Evolutionary conservation across 2,329 filamentous ascomycete species (phyloP), one percentile per base, ranked within the genome.

Genomic region (Beauveria medogensis): DNA sequence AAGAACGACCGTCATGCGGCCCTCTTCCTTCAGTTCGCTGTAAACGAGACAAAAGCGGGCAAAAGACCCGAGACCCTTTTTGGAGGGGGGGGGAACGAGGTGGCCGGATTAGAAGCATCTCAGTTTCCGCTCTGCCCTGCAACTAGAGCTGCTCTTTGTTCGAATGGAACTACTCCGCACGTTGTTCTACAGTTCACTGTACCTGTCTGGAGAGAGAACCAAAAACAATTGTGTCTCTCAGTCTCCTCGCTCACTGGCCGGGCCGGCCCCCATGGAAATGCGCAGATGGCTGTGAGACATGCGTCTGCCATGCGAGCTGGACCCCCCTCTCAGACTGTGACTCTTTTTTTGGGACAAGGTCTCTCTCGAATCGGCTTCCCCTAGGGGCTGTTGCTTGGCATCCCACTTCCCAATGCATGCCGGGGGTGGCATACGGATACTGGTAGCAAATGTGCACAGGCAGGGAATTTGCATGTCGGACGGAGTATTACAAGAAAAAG

Each of bases 241-340:
- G 18, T 28, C 48, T 20, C 28, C 14, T 20, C 48, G 26, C 22
- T 22, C 51, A 43, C 20, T 40, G n/a, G 43, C 51, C 51, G 24
- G 46, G 28, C 28, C 8, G 44, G 56, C 47, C 46, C 46, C 44
- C 34, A 53, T 60, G 55, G 44, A 16, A 48, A 54, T 30, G 50
- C 26, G 37, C 50, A 53, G 40, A 59, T 53, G 48, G 48, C 47
- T 52, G 43, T 60, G 50, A 60, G 57, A 60, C 57, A 60, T 41
- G 50, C 50, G 50, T 44, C 57, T 47, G 41, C 57, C 57, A 60
- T 60, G 48, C 50, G 50, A 60, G 57, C 57, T 60, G 57, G 57
- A 40, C 40, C 37, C 18, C 56, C 26, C n/a, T 41, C 46, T 16
- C 34, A 44, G n/a, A 48, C 47, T 28, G 47, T 44, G 44, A 58